Conservation (phyloP, 495 filamentous ascomycete species). For the Penicillium cosmopolitanum region DNA sequence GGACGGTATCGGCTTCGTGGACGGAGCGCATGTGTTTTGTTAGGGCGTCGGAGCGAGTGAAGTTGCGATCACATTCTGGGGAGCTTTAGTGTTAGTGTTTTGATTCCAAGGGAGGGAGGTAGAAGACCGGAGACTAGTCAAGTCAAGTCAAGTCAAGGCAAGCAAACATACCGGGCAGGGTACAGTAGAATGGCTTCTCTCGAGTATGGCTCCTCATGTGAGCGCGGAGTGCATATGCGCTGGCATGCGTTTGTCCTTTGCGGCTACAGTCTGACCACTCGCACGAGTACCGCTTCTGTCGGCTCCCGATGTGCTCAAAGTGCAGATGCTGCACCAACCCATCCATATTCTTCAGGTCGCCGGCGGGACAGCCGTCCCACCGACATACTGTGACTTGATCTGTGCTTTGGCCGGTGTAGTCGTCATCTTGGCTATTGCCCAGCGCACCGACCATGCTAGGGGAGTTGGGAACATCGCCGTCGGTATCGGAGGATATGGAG, state of each 20-base stretch:
- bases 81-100: not conserved
- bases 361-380: constrained; percentile 83
- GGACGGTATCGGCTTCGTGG: constrained; percentile 92
- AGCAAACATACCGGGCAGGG: constrained; percentile 72
- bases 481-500: constrained; percentile 85
- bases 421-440: constrained; percentile 66
- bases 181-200: constrained; percentile 98
- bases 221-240: constrained; percentile 91
- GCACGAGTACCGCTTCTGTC: constrained; percentile 86
- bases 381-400: constrained; percentile 89
- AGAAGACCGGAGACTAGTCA: not conserved
- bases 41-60: constrained; percentile 94
- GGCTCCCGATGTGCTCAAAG: constrained; percentile 84
- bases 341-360: constrained; percentile 92
- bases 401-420: constrained; percentile 72
- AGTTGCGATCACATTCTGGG: constrained; percentile 94
- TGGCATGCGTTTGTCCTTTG: constrained; percentile 89
- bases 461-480: constrained; percentile 69
- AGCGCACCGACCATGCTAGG: constrained; percentile 46
- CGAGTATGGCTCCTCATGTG: constrained; percentile 98
- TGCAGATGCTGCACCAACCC: constrained; percentile 91
- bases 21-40: constrained; percentile 99
- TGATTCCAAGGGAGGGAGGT: not conserved
- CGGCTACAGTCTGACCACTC: constrained; percentile 89
- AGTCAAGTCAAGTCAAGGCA: not conserved